phyloP scores from a whole-genome alignment of 1,284 basidiomycete species.

The Cutaneotrichosporon sp. region DNA sequence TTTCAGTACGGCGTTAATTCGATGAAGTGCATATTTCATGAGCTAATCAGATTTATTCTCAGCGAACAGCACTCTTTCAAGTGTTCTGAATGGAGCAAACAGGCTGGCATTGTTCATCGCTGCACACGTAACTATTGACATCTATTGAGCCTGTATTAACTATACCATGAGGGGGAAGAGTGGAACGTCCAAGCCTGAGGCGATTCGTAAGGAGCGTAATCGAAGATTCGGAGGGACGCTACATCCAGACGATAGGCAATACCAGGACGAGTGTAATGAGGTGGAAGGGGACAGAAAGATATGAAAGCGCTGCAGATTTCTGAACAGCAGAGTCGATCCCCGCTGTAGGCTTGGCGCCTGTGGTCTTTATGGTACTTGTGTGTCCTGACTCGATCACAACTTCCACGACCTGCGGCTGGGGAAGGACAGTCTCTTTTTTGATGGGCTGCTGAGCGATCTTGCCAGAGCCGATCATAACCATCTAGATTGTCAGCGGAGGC shows the following conservation, averaged over 20 bases:
- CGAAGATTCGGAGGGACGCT: not conserved
- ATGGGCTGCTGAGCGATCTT: slow-evolving; percentile 64
- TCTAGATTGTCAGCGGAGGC: slow-evolving; percentile 19
- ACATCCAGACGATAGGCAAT: slow-evolving; percentile 9
- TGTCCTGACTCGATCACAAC: not conserved
- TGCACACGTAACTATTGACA: no score
- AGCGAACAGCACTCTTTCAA: no score
- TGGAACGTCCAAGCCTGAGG: no score
- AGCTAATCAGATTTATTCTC: no score
- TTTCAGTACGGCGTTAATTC: no score
- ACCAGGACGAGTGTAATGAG: not conserved
- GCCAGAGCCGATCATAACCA: slow-evolving; percentile 72
- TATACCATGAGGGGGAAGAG: no score
- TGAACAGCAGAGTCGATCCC: not conserved
- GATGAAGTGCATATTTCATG: no score
- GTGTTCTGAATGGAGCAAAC: no score
- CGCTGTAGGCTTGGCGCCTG: not conserved
- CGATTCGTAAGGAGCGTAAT: not conserved
- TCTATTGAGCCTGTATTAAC: no score
- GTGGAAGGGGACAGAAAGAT: not conserved
- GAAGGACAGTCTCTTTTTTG: slow-evolving; percentile 53
- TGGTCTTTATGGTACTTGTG: not conserved
- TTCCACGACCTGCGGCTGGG: slow-evolving; percentile 39
- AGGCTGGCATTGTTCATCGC: no score
- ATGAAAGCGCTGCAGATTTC: not conserved